Evolutionary conservation across 345 rosid species (phyloP), one percentile per base, ranked within the genome.

Genomic region (Aquilaria malaccensis): DNA sequence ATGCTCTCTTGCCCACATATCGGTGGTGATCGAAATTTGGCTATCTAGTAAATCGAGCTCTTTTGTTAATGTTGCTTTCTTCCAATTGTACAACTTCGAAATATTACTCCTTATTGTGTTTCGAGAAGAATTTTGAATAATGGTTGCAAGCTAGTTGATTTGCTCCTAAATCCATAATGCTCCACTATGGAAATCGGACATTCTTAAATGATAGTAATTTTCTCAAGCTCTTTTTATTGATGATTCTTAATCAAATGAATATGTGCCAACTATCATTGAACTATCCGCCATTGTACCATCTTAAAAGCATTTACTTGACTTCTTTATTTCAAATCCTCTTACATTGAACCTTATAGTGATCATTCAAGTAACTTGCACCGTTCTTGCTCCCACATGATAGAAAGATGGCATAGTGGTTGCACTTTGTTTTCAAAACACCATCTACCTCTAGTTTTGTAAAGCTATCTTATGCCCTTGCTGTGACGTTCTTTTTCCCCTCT

Each of bases 181-280:
- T 22, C 22, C 22, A 22, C 22, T 22, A 0, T 93, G 56, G 86
- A 78, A 52, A 66, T 72, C 58, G 64, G 55, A 31, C 66, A 69
- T 48, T 66, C 70, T 11, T 12, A 52, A 10, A 48, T 54, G 46
- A 33, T 68, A 41, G 22, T 22, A 22, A 22, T 22, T 22, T 22
- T 22, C 22, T 22, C 22, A 22, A 22, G 22, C 22, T 22, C 22
- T 22, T 22, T 22, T 22, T 22, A 0, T 22, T 22, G 22, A 22
- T 22, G 22, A 22, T 22, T 22, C 22, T 22, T 22, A 22, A 22
- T 22, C 22, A 22, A 22, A 55, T 59, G 59, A 56, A 63, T 55
- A 54, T 33, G 52, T 90, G 85, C 63, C 67, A 75, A 58, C 78
- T 83, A 71, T 89, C 89, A 72, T 54, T 76, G 30, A 77, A 87